phyloP scores from a whole-genome alignment of 2,329 filamentous ascomycete species.

The Alternaria triticina region DNA sequence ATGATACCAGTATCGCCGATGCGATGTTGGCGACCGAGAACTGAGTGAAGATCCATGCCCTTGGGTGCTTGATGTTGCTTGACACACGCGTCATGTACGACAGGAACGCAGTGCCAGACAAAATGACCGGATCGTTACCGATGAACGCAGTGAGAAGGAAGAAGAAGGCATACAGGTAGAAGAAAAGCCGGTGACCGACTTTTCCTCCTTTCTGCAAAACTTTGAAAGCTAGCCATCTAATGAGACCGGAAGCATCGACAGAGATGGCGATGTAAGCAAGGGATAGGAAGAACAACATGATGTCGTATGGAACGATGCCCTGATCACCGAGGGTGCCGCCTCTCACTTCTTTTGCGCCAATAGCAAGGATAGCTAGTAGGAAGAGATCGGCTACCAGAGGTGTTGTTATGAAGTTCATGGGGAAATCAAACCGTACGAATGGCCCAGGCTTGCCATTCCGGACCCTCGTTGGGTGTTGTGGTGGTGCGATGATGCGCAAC shows the following conservation, averaged over 20 bases:
- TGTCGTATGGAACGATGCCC: conserved; percentile 72
- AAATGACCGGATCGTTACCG: conserved; percentile 77
- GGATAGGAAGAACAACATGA: conserved; percentile 77
- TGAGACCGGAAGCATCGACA: conserved; percentile 76
- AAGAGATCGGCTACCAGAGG: conserved; percentile 75
- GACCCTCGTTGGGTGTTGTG: conserved; percentile 27
- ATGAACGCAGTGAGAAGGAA: conserved; percentile 71
- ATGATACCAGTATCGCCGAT: conserved; percentile 77
- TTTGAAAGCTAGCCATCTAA: conserved; percentile 73
- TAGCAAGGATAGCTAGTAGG: conserved; percentile 71
- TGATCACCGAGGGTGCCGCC: conserved; percentile 71
- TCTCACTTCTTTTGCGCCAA: conserved; percentile 70
- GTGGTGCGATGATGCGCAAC: conserved; percentile 61
- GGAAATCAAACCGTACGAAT: conserved; percentile 63
- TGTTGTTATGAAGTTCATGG: conserved; percentile 74
- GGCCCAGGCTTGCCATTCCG: conserved; percentile 39
- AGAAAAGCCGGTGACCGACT: conserved; percentile 71
- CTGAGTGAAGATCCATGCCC: conserved; percentile 76
- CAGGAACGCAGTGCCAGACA: conserved; percentile 76
- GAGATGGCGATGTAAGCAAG: conserved; percentile 79
- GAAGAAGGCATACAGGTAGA: conserved; percentile 77
- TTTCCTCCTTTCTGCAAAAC: conserved; percentile 72
- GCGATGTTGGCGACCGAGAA: conserved; percentile 76
- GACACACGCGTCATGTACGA: conserved; percentile 80
- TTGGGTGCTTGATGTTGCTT: conserved; percentile 72